Base-by-base conservation (phyloP, 2,329 filamentous ascomycete species). In the Epichloe hybrida region DNA sequence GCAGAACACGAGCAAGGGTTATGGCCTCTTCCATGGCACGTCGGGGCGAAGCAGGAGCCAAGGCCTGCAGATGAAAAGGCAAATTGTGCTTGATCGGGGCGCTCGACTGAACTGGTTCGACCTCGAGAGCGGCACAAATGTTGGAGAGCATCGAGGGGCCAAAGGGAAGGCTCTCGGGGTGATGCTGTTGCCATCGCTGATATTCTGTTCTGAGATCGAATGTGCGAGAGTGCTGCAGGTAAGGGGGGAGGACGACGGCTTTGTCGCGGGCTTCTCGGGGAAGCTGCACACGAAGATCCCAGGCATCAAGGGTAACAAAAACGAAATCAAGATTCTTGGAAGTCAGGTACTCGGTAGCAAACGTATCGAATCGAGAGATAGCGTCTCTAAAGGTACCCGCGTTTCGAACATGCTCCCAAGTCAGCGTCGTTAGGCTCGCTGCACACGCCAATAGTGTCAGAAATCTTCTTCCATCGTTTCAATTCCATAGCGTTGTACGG, bases 221-320 rank as follows among this genome's bases (percentile, higher is more conserved):
- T 52, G 91, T 95, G 54, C 93, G 84, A 39, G 93, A 96, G 74
- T 98, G 93, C 73, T 98, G 93, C 53, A 98, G 80, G 69, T 98
- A 98, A 9, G 91, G 86, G 23, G 21, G 93, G 93, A 98, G 80
- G 48, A 97, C 93, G 41, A 97, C 93, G 58, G 90, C 86, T 77
- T 98, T 98, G 74, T 98, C 93, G 62, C 93, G 88, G 64, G 93
- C 93, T 74, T 98, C 93, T 56, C 93, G 88, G 93, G 93, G 93
- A 64, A 98, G 80, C 76, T 98, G 93, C 52, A 98, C 93, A 60
- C 93, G 88, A 54, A 98, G 82, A 67, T 98, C 93, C 93, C 93
- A 98, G 44, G 91, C 90, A 69, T 97, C 94, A 62, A 98, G 82
- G 41, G 93, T 98, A 54, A 98, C 93, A 68, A 98, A 98, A 57